phyloP scores from a whole-genome alignment of 2,329 filamentous ascomycete genomes.

The Colletotrichum plurivorum region DNA sequence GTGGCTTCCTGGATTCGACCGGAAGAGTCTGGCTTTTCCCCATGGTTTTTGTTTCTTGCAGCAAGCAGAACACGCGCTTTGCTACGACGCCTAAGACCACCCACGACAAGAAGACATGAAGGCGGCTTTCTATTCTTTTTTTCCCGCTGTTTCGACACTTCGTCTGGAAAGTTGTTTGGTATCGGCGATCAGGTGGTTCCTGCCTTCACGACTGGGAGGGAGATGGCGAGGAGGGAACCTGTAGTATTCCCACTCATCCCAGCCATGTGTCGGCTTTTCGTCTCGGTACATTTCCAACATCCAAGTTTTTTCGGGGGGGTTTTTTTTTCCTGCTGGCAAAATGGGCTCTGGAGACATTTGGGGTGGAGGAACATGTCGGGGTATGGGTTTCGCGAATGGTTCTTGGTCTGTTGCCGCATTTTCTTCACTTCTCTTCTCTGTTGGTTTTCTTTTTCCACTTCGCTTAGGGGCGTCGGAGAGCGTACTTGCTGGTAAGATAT shows the following conservation, averaged over 20 bases:
- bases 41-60: slow-evolving; percentile 9
- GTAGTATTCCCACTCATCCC: too few species aligned
- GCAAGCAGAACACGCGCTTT: slow-evolving; percentile 39
- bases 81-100: slow-evolving; percentile 38
- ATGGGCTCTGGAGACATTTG: too few species aligned
- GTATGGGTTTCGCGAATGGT: too few species aligned
- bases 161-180: too few species aligned
- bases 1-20: neutral
- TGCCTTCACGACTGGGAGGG: too few species aligned
- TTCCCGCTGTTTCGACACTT: neutral
- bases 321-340: too few species aligned
- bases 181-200: too few species aligned
- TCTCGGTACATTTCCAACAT: too few species aligned
- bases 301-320: too few species aligned
- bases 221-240: too few species aligned
- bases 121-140: slow-evolving; percentile 32
- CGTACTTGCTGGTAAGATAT: slow-evolving; percentile 39
- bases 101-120: slow-evolving; percentile 35
- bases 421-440: slow-evolving; percentile 8
- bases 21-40: too few species aligned
- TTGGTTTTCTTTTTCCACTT: slow-evolving; percentile 1
- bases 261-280: too few species aligned
- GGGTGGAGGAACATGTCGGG: neutral
- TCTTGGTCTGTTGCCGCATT: neutral
- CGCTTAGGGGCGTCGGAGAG: slow-evolving; percentile 32